Percentiles rank a stretch among this genome's conserved stretches.
phyloP scores from a whole-genome alignment of 257 asterid species.

The Nicotiana attenuata region DNA sequence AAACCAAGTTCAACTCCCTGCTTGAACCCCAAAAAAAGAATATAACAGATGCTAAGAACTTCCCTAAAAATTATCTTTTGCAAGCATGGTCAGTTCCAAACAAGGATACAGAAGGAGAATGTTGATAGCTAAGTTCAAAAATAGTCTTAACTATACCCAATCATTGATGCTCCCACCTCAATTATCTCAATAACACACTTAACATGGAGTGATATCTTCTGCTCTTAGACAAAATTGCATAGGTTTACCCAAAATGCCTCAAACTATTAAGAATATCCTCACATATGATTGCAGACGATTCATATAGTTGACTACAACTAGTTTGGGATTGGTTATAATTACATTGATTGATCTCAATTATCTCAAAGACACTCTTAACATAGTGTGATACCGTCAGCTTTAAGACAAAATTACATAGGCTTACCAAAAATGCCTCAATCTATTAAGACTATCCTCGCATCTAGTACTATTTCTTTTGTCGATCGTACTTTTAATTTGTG shows the following conservation, averaged over 20 bases:
- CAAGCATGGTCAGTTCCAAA: background rate
- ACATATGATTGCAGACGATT: background rate
- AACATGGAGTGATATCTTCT: no score
- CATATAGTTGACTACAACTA: background rate
- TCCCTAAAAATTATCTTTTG: background rate
- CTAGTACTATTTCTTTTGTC: no score
- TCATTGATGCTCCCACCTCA: no score
- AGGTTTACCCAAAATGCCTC: no score
- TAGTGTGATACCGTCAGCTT: background rate
- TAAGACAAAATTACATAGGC: no score
- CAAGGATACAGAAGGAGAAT: background rate
- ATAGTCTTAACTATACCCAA: background rate
- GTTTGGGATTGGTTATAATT: background rate
- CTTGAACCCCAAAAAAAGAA: background rate
- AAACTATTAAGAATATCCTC: no score
- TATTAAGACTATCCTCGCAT: no score
- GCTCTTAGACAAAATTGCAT: no score
- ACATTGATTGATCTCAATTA: background rate
- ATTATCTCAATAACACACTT: no score
- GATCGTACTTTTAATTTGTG: no score
- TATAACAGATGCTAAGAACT: background rate
- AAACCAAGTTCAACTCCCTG: background rate
- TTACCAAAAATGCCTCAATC: no score
- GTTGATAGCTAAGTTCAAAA: background rate
- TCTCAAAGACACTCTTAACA: background rate